Conservation (phyloP, 1,139 yeast species). For the Pneumocystis oryctolagi region DNA sequence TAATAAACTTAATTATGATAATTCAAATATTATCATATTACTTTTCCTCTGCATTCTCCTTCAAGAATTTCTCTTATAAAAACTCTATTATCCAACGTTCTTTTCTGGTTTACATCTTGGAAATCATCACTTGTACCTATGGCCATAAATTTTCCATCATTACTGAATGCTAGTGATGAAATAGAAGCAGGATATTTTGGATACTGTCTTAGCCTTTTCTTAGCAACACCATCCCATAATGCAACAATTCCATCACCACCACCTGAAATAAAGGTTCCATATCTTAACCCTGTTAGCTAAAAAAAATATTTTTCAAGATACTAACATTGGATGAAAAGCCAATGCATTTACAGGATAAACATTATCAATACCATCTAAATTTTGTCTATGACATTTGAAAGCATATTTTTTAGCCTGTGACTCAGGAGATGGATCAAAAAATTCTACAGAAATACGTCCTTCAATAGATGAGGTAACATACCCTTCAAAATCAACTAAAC, state of each 20-base stretch:
- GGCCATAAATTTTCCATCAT: constrained; percentile 31
- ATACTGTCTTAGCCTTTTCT: constrained; percentile 47
- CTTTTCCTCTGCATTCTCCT: not conserved
- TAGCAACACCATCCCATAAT: constrained; percentile 56
- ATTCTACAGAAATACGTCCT: constrained; percentile 75
- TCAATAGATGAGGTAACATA: constrained; percentile 73
- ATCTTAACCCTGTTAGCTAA: constrained; percentile 6
- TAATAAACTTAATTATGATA: not conserved
- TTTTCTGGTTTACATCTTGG: not conserved
- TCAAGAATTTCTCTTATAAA: not conserved
- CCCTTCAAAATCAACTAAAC: constrained; percentile 26
- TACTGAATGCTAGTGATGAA: constrained; percentile 34
- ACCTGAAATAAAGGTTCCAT: constrained; percentile 47
- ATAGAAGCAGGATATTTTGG: constrained; percentile 39
- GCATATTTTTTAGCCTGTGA: constrained; percentile 48
- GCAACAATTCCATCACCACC: constrained; percentile 70
- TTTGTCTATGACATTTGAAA: constrained; percentile 63
- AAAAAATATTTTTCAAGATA: not conserved
- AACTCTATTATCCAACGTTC: not conserved
- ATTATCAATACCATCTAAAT: constrained; percentile 38
- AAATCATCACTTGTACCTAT: constrained; percentile 27
- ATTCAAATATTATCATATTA: not conserved
- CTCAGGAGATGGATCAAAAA: constrained; percentile 39
- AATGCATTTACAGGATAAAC: constrained; percentile 69
- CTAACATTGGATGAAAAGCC: constrained; percentile 33